Base-by-base conservation (phyloP, 768 basidiomycete genomes). In the Clitopilus hobsonii region DNA sequence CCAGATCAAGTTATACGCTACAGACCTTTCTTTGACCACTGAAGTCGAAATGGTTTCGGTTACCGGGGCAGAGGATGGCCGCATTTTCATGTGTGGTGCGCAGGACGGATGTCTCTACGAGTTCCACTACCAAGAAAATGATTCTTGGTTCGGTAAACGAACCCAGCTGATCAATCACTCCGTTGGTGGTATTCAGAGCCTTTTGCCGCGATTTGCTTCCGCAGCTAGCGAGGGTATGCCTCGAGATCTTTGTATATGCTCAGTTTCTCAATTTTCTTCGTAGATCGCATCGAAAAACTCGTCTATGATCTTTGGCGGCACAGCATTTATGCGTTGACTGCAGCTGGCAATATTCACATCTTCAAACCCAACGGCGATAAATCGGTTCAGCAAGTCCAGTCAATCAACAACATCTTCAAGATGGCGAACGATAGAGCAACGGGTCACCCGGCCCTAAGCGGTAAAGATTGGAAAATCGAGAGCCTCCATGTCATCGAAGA, bases 71-170 rank as follows among this genome's bases (percentile, higher is more conserved):
- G 65, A 75, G 23, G 83, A 88, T 30, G 96, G 96, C 41, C 80
- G 94, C 53, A 94, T 97, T 58, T 95, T 98, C 71, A 91, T 96
- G 89, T 82, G 82, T 51, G 91, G 91, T 13, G 75, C 80, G 8
- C 85, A 88, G 63, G 93, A 96, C 63, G 94, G 94, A 13, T 85
- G 86, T 65, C 71, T 98, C 52, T 97, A 96, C 69, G 96, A 98
- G 68, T 69, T 98, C 38, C 87, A 90, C 63, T 98, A 98, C 69
- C 90, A 93, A 63, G 85, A 88, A 61, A 88, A 81, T 58, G 91
- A 94, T 63, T 88, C 90, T 0, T 96, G 94, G 94, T 96, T 97
- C 71, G 88, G 85, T 41, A 92, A 93, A 68, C 80, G 86, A 50
- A 83, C 91, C 20, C 84, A 89, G 60, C 77, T 98, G 53, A 79